Evolutionary conservation across 306 rosid species (phyloP).

Genomic region (Geum urbanum): DNA sequence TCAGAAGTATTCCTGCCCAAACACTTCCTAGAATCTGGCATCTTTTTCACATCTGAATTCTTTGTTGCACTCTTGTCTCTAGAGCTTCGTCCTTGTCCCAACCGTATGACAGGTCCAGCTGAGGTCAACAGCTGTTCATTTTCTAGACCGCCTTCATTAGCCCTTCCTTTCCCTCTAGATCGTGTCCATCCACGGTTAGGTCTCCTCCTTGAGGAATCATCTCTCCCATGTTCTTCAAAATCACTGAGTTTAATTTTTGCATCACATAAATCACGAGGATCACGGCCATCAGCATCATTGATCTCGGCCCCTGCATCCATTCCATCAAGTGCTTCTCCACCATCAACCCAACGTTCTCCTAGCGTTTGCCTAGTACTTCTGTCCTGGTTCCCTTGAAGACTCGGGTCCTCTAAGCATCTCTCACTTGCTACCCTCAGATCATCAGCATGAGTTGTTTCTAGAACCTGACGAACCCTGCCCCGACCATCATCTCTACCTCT

Average conservation of each 20-base stretch:
- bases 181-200: conserved; percentile 61
- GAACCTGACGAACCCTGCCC: conserved; percentile 63
- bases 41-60: conserved; percentile 52
- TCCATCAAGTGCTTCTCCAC: conserved; percentile 51
- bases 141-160: conserved; percentile 63
- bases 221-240: conserved; percentile 70
- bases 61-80: conserved; percentile 57
- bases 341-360: conserved; percentile 56
- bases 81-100: conserved; percentile 53
- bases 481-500: conserved; percentile 81
- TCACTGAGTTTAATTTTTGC: conserved; percentile 65
- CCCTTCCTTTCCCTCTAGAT: conserved; percentile 76
- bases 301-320: conserved; percentile 43
- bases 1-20: conserved; percentile 40
- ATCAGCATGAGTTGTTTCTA: conserved; percentile 67
- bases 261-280: conserved; percentile 53
- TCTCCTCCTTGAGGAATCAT: conserved; percentile 75
- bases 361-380: conserved; percentile 44
- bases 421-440: conserved; percentile 60
- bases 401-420: conserved; percentile 58
- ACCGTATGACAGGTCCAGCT: conserved; percentile 65
- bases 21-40: conserved; percentile 51
- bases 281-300: conserved; percentile 46
- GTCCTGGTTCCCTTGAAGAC: conserved; percentile 57
- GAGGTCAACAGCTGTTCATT: conserved; percentile 61